Evolutionary conservation across 2,329 filamentous ascomycete genomes (phyloP).

Genomic region (Dactylonectria macrodidyma): DNA sequence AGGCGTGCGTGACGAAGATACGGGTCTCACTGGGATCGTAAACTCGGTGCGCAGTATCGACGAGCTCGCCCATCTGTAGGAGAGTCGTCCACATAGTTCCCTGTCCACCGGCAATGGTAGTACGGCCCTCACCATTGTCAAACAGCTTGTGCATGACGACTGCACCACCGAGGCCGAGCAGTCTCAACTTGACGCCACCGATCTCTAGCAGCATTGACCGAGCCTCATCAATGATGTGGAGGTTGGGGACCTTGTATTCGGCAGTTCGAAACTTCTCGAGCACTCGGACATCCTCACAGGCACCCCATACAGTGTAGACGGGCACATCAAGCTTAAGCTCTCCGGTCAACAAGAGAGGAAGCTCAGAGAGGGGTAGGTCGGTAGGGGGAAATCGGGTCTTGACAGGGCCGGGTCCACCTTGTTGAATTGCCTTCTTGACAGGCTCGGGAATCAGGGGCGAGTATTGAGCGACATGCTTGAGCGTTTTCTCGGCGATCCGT

Average conservation of each 20-base stretch:
- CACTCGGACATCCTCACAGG: constrained; percentile 97
- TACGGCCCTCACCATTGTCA: constrained; percentile 97
- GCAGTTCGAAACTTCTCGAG: constrained; percentile 97
- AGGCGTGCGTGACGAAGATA: constrained; percentile 96
- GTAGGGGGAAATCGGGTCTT: constrained; percentile 87
- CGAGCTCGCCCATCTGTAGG: constrained; percentile 96
- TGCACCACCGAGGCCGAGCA: constrained; percentile 93
- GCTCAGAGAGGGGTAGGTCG: constrained; percentile 92
- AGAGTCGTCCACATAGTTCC: constrained; percentile 99
- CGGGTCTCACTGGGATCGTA: constrained; percentile 99
- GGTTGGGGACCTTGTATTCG: constrained; percentile 97
- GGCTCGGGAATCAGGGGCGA: constrained; percentile 91
- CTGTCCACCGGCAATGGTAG: constrained; percentile 97
- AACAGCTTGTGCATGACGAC: constrained; percentile 99
- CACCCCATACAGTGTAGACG: constrained; percentile 99
- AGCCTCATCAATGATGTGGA: constrained; percentile 98
- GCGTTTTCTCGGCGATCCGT: constrained; percentile 97
- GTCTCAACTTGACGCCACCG: constrained; percentile 93
- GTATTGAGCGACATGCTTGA: constrained; percentile 99
- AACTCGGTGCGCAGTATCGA: constrained; percentile 97
- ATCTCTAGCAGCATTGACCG: constrained; percentile 95
- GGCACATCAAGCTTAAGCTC: constrained; percentile 94
- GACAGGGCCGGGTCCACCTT: constrained; percentile 80
- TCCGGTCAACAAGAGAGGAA: constrained; percentile 89
- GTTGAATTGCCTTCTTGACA: constrained; percentile 77